Conservation (phyloP, 768 basidiomycete genomes). For the Calocera cornea region DNA sequence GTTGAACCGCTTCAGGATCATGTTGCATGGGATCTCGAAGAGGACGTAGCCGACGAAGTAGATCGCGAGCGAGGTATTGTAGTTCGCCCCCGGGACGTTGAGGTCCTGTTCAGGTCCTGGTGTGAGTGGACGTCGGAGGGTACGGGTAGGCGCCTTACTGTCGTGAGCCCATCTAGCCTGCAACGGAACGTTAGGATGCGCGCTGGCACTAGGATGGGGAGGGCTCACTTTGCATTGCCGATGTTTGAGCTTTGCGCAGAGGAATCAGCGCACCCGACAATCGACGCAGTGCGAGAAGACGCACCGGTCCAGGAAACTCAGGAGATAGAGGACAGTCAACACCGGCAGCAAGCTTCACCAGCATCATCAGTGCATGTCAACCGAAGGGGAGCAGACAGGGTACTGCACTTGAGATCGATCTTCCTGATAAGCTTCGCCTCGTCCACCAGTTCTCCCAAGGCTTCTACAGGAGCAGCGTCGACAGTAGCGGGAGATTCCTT, state of each 20-base stretch:
- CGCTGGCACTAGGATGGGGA: neutral
- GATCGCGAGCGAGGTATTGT: conserved; percentile 44
- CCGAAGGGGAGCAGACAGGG: neutral
- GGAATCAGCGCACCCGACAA: neutral
- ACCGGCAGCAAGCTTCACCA: conserved; percentile 28
- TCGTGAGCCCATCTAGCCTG: conserved; percentile 42
- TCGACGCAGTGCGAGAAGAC: neutral
- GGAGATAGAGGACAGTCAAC: conserved; percentile 29
- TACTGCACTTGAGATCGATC: conserved; percentile 21
- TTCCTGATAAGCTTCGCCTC: conserved; percentile 24
- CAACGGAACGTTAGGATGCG: neutral
- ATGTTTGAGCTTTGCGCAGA: conserved; percentile 25
- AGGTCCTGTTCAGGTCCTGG: conserved; percentile 6
- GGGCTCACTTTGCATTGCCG: conserved; percentile 28
- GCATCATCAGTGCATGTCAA: neutral
- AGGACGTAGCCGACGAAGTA: conserved; percentile 49
- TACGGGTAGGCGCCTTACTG: conserved; percentile 23
- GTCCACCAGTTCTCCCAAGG: neutral
- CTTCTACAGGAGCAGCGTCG: neutral
- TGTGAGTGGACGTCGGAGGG: neutral
- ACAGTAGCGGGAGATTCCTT: neutral
- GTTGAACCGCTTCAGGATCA: conserved; percentile 43
- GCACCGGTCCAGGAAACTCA: conserved; percentile 32
- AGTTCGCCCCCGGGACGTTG: conserved; percentile 25
- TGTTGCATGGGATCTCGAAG: conserved; percentile 38